phyloP scores from a whole-genome alignment of 2,329 filamentous ascomycete species.

The Ascochyta lentis region DNA sequence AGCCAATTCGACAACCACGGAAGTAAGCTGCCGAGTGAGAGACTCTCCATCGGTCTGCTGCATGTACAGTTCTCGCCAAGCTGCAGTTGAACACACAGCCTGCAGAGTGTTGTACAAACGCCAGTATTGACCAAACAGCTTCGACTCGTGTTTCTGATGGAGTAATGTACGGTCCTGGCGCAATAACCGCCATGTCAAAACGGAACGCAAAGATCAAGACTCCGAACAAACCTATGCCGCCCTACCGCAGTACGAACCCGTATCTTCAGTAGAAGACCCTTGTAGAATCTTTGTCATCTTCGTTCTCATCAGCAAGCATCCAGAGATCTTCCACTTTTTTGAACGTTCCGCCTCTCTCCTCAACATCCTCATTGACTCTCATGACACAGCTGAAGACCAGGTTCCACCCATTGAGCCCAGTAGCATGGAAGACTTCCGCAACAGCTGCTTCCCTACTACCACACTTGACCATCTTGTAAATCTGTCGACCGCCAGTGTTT shows the following conservation, averaged over 20 bases:
- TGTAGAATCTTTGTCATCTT: constrained; percentile 22
- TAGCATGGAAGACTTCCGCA: constrained; percentile 38
- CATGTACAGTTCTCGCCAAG: background rate
- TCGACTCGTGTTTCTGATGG: background rate
- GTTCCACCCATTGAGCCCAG: constrained; percentile 41
- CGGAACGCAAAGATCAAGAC: background rate
- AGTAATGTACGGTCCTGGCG: no score
- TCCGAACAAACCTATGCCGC: background rate
- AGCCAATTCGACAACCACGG: no score
- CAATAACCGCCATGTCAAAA: background rate
- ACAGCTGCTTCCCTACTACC: constrained; percentile 42
- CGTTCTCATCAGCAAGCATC: constrained; percentile 30
- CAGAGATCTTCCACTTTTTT: constrained; percentile 35
- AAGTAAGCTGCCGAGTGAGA: no score
- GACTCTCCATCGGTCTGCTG: background rate
- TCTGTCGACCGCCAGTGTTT: constrained; percentile 26
- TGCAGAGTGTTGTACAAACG: background rate
- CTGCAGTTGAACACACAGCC: background rate
- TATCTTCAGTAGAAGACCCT: constrained; percentile 40
- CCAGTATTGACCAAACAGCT: background rate
- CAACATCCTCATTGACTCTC: constrained; percentile 31
- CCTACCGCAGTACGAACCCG: background rate
- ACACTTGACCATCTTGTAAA: constrained; percentile 42
- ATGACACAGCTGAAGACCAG: constrained; percentile 43
- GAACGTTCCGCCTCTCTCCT: constrained; percentile 23